Base-by-base conservation (phyloP, 1,139 yeast genomes). In the Hyphopichia wangnamkhiaoensis region DNA sequence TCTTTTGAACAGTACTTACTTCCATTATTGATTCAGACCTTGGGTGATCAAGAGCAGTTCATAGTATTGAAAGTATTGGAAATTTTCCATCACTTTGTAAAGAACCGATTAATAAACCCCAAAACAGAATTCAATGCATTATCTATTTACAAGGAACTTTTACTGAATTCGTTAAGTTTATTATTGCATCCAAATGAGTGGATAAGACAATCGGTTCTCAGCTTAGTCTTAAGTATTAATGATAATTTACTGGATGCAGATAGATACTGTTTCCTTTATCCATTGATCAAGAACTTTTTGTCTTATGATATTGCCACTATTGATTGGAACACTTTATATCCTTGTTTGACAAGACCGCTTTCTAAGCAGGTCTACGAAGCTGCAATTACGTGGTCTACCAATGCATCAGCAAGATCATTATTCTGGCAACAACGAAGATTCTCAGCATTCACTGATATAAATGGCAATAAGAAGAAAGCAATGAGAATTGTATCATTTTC, bases 131-230 rank as follows among this genome's bases (percentile, higher is more conserved):
- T 70, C 51, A 71, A 70, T 47, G 68, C 71, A 1, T 54, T 71
- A 41, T 67, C 63, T 21, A 65, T 71, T 3, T 71, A 71, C 44
- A 59, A 61, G 38, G 76, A 71, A 43, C 46, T 72, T 16, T 50
- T 72, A 14, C 31, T 45, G 1, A 63, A 55, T 42, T 60, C 71
- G 1, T 49, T 62, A 2, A 54, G 56, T 34, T 55, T 71, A 9
- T 57, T 85, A 1, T 60, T 93, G 8, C 97, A 90, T 55, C 98
- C 98, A 0, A 90, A 90, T 58, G 84, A 81, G 42, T 84, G 95
- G 84, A 83, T 93, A 7, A 67, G 96, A 33, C 88, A 85, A 44
- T 76, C 86, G 2, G 79, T 85, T 0, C 56, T 90, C 28, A 64
- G 73, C 3, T 68, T 90, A 37, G 68, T 90, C 1, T 67, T 85